Evolutionary conservation across 139 green algal genomes (phyloP).

Genomic region (Coelastrella sp.): DNA sequence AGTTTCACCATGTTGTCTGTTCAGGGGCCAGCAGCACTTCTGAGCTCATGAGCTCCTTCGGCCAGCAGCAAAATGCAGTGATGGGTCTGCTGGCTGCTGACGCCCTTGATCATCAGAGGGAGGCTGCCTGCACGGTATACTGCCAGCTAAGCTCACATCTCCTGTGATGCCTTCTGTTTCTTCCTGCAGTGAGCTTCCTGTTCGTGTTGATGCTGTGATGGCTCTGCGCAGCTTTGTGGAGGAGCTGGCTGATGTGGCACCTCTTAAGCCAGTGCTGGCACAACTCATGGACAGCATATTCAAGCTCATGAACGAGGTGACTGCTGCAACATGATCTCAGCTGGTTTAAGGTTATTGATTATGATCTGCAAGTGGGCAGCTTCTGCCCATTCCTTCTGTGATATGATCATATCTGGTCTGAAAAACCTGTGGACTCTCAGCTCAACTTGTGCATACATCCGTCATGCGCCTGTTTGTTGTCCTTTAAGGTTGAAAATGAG

Average conservation of each 20-base stretch:
- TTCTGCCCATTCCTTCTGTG: neutral
- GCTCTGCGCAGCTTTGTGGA: slow-evolving; percentile 92
- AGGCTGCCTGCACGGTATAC: neutral
- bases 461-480: neutral
- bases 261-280: slow-evolving; percentile 85
- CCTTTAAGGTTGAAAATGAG: slow-evolving; percentile 86
- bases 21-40: no score
- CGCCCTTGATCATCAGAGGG: neutral
- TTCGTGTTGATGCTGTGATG: slow-evolving; percentile 88
- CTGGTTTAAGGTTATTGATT: neutral
- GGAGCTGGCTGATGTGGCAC: slow-evolving; percentile 74
- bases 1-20: no score
- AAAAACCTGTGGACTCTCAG: no score
- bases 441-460: no score
- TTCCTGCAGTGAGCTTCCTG: slow-evolving; percentile 86
- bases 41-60: no score
- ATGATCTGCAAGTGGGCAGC: no score
- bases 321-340: neutral
- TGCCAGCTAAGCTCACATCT: neutral
- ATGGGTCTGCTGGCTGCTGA: no score
- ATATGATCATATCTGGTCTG: no score
- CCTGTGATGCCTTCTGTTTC: neutral
- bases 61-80: no score
- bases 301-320: slow-evolving; percentile 89
- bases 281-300: slow-evolving; percentile 91